Evolutionary conservation across 2,329 filamentous ascomycete species (phyloP).

Genomic region (Ophiognomonia clavigignenti-juglandacearum): DNA sequence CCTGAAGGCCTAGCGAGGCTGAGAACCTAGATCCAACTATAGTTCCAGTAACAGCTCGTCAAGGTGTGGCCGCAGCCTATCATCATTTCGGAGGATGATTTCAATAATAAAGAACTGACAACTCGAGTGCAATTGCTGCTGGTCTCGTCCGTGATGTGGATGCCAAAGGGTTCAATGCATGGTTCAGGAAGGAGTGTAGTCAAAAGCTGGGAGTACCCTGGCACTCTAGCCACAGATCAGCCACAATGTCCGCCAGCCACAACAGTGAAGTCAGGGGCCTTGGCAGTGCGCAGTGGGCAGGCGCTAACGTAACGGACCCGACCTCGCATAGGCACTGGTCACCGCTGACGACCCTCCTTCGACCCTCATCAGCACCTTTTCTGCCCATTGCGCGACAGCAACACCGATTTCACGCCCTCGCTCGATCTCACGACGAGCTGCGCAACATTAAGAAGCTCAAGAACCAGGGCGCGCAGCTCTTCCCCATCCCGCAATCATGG

Average conservation of each 20-base stretch:
- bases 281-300: constrained; percentile 1
- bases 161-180: too few species aligned
- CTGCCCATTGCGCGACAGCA: constrained; percentile 6
- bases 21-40: too few species aligned
- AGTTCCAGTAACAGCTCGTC: too few species aligned
- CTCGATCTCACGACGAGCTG: constrained; percentile 11
- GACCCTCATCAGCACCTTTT: not conserved
- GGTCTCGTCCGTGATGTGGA: too few species aligned
- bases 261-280: constrained; percentile 7
- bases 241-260: constrained; percentile 5
- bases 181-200: not conserved
- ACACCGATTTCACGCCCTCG: constrained; percentile 1
- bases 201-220: too few species aligned
- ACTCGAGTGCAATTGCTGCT: too few species aligned
- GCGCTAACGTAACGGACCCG: constrained; percentile 5
- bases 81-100: too few species aligned
- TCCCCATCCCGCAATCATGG: constrained; percentile 61
- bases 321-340: constrained; percentile 7
- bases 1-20: too few species aligned
- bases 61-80: too few species aligned
- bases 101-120: too few species aligned
- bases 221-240: not conserved
- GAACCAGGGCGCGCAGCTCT: constrained; percentile 21
- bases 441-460: constrained; percentile 20
- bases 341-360: constrained; percentile 2